Evolutionary conservation across 306 rosid species (phyloP).

Genomic region (Myrica gale): DNA sequence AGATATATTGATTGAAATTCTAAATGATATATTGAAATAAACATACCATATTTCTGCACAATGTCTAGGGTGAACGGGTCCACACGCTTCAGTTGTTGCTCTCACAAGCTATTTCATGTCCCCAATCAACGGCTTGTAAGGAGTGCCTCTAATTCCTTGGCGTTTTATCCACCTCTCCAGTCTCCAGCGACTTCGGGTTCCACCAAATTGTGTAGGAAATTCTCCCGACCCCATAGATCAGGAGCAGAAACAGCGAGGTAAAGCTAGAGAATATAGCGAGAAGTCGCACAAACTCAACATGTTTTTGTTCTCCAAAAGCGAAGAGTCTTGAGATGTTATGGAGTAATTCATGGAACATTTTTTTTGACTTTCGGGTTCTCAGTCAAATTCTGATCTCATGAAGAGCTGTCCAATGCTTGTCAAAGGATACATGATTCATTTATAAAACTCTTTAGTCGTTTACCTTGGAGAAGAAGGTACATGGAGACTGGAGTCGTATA

Average conservation of each 20-base stretch:
- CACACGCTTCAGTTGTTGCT: constrained; percentile 38
- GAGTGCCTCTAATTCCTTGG: constrained; percentile 49
- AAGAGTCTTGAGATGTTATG: neutral
- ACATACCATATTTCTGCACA: constrained; percentile 42
- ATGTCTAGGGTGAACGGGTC: constrained; percentile 41
- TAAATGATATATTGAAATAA: neutral
- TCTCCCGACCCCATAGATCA: constrained; percentile 34
- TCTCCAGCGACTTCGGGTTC: constrained; percentile 50
- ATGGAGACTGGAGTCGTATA: neutral
- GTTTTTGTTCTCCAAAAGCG: neutral
- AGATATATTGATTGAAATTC: no score
- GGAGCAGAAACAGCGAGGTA: constrained; percentile 29
- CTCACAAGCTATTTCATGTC: constrained; percentile 47
- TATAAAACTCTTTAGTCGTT: neutral
- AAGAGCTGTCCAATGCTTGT: neutral
- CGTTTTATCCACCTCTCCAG: constrained; percentile 40
- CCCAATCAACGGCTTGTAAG: constrained; percentile 44
- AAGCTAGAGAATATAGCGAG: constrained; percentile 14
- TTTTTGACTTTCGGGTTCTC: neutral
- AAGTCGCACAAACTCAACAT: constrained; percentile 28
- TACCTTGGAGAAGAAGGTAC: constrained; percentile 25
- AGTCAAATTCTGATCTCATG: constrained; percentile 25
- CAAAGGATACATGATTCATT: neutral
- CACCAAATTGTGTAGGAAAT: constrained; percentile 38
- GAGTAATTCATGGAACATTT: constrained; percentile 13